Evolutionary conservation across 345 rosid genomes (phyloP).

Genomic region (Capsella bursapastoris): DNA sequence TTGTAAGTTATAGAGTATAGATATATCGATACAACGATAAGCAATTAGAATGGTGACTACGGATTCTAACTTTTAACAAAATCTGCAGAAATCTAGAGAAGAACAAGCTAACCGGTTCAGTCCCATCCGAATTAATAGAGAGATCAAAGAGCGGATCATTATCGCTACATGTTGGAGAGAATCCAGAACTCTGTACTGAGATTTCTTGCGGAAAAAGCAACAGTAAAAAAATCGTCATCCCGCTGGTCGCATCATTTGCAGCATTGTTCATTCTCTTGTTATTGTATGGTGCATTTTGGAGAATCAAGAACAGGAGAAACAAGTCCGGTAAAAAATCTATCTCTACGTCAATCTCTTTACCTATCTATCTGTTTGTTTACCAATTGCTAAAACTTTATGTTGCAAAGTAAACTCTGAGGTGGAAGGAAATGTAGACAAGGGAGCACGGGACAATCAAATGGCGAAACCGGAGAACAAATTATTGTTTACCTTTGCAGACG

Average conservation of each 20-base stretch:
- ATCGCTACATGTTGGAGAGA: conserved; percentile 37
- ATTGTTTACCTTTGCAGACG: conserved; percentile 42
- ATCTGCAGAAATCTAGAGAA: conserved; percentile 48
- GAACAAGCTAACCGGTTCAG: conserved; percentile 50
- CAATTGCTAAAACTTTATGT: neutral
- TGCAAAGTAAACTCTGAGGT: conserved; percentile 25
- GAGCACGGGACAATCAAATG: neutral
- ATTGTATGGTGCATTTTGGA: conserved; percentile 26
- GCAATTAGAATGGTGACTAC: neutral
- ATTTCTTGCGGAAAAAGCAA: conserved; percentile 32
- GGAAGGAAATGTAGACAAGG: conserved; percentile 30
- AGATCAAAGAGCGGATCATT: conserved; percentile 41
- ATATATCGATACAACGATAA: neutral
- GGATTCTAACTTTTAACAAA: neutral
- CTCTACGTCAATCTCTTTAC: neutral
- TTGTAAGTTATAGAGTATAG: conserved; percentile 50
- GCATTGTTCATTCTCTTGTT: conserved; percentile 29
- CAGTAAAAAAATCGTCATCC: conserved; percentile 25
- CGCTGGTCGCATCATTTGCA: conserved; percentile 38
- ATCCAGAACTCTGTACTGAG: conserved; percentile 15
- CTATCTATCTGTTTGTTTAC: neutral
- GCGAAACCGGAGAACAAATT: conserved; percentile 26
- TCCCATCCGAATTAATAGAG: conserved; percentile 48
- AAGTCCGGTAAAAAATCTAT: conserved; percentile 25
- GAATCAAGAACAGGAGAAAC: conserved; percentile 25